Percentiles rank a stretch among this genome's conserved stretches.
Conservation (phyloP, 2,329 filamentous ascomycete species). For the Paecilomyces niveus region DNA sequence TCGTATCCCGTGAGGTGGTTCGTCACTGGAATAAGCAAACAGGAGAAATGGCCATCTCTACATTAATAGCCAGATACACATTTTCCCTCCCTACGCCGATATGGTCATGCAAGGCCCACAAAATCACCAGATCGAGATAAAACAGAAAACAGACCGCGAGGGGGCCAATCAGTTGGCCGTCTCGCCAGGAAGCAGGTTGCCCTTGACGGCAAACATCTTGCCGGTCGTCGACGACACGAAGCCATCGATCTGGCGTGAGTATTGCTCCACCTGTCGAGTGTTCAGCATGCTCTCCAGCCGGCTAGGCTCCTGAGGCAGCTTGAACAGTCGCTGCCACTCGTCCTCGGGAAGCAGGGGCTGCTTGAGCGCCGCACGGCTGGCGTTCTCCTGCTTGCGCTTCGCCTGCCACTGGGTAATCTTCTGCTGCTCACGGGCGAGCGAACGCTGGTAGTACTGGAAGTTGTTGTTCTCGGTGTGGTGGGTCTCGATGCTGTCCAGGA, state of each 20-base stretch:
- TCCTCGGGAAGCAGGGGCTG: conserved; percentile 86
- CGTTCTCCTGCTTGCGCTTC: conserved; percentile 96
- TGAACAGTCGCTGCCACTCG: conserved; percentile 97
- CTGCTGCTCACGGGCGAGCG: conserved; percentile 84
- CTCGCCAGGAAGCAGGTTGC: conserved; percentile 56
- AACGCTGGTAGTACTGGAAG: conserved; percentile 94
- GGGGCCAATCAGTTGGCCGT: conserved; percentile 25
- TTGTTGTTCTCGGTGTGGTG: conserved; percentile 99
- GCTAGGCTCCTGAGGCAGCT: conserved; percentile 91
- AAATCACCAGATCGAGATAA: conserved; percentile 15
- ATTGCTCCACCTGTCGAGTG: conserved; percentile 93
- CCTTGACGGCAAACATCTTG: conserved; percentile 97
- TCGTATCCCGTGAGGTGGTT: conserved; percentile 1
- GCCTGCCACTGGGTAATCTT: conserved; percentile 96
- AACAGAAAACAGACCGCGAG: conserved; percentile 13
- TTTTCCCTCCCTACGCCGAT: conserved; percentile 37
- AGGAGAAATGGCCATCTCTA: conserved; percentile 17
- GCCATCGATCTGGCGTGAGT: conserved; percentile 92
- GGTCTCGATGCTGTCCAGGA: conserved; percentile 92
- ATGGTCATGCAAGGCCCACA: conserved; percentile 34
- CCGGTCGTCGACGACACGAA: conserved; percentile 86
- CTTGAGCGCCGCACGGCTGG: conserved; percentile 75
- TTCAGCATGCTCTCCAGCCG: conserved; percentile 90
- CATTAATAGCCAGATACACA: conserved; percentile 33
- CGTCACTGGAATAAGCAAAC: conserved; percentile 21